A percentile compares a stretch with the other conserved stretches of the same genome.
Evolutionary conservation across 2,329 filamentous ascomycete genomes (phyloP).

Genomic region (Colletotrichum sp.): DNA sequence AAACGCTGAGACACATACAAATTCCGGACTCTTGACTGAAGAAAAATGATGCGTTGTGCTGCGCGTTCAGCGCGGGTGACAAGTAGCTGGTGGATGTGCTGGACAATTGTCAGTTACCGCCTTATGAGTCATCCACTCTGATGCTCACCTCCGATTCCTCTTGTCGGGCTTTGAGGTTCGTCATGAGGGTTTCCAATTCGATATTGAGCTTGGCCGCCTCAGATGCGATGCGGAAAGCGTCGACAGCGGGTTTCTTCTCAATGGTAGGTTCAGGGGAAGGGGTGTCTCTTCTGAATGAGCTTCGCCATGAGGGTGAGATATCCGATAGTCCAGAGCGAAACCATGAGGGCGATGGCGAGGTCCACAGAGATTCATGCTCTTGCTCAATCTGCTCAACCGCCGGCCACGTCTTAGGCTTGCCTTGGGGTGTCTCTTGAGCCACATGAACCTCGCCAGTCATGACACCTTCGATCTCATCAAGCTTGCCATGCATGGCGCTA

Average conservation of each 20-base stretch:
- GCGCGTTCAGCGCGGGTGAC: slow-evolving; percentile 63
- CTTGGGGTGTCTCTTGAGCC: slow-evolving; percentile 10
- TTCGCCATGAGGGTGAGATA: slow-evolving; percentile 37
- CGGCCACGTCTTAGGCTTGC: slow-evolving; percentile 22
- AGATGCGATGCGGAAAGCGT: slow-evolving; percentile 39
- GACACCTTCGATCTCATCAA: slow-evolving; percentile 41
- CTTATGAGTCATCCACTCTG: neutral
- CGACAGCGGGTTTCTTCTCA: slow-evolving; percentile 27
- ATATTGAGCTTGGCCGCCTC: slow-evolving; percentile 52
- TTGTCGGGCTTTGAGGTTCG: slow-evolving; percentile 57
- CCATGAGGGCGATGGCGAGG: slow-evolving; percentile 38
- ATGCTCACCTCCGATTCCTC: slow-evolving; percentile 63
- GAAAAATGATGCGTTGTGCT: slow-evolving; percentile 61
- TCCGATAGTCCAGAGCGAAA: slow-evolving; percentile 45
- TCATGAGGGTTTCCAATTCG: slow-evolving; percentile 54
- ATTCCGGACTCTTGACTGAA: slow-evolving; percentile 63
- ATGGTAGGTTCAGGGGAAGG: slow-evolving; percentile 4
- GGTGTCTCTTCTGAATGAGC: slow-evolving; percentile 27
- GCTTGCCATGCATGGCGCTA: slow-evolving; percentile 32
- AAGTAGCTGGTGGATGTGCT: slow-evolving; percentile 68
- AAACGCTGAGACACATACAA: slow-evolving; percentile 46
- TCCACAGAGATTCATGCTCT: slow-evolving; percentile 32
- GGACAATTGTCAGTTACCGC: slow-evolving; percentile 3
- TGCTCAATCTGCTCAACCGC: slow-evolving; percentile 12
- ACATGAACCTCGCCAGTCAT: slow-evolving; percentile 9